Evolutionary conservation across 176 grass and related monocot genomes (phyloP).

Genomic region (Hordeum vulgare): MorexV3_pseudomolecules_assembly NC_058518.1:504582241-504582740

Average conservation of each 20-base stretch:
- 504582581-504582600: constrained; percentile 60
- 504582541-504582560: background rate
- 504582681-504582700: constrained; percentile 55
- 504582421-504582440: constrained; percentile 63
- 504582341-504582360: constrained; percentile 68
- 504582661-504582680: constrained; percentile 75
- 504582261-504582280: constrained; percentile 79
- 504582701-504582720: constrained; percentile 75
- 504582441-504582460: constrained; percentile 77
- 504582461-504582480: constrained; percentile 62
- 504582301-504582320: background rate
- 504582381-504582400: constrained; percentile 51
- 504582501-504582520: constrained; percentile 56
- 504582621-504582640: constrained; percentile 80
- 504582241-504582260: constrained; percentile 78
- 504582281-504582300: constrained; percentile 57
- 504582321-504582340: constrained; percentile 17
- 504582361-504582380: constrained; percentile 66
- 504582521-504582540: constrained; percentile 35
- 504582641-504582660: constrained; percentile 58
- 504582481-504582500: constrained; percentile 78
- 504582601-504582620: constrained; percentile 59
- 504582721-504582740: constrained; percentile 50
- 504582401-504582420: constrained; percentile 30
- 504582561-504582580: constrained; percentile 37